Evolutionary conservation across 768 basidiomycete species (phyloP), one percentile per base, ranked within the genome.

Genomic region (Lentinula raphanica): DNA sequence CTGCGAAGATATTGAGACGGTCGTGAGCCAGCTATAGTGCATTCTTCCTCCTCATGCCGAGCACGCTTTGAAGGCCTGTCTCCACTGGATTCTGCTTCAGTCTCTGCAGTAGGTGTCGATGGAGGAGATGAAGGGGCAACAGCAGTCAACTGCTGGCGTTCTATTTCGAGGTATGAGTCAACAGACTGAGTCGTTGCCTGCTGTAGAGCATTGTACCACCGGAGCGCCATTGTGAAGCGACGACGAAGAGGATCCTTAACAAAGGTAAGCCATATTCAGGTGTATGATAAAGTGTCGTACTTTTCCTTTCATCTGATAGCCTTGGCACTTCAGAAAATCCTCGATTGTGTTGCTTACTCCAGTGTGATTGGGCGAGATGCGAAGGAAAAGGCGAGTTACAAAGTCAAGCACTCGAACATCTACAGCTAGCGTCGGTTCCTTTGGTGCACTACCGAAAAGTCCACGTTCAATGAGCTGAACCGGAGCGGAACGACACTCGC

Each of bases 121-220:
- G 36, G 17, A 17, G 36, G 17, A 38, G 36, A 17, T 38, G 36
- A 17, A 38, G 36, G 36, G 9, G 36, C n/a, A n/a, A n/a, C n/a
- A 38, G 36, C 36, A 8, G 36, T 38, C 36, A 17, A 17, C 36
- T n/a, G 17, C 36, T 38, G 36, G 36, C 8, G 36, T 38, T n/a
- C n/a, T n/a, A n/a, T n/a, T n/a, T n/a, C n/a, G n/a, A n/a, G n/a
- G n/a, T n/a, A n/a, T n/a, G 25, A 1, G 42, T 58, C 4, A 31
- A 25, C 28, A 61, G 35, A 2, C 27, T 28, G 1, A 66, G n/a
- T n/a, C n/a, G n/a, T n/a, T n/a, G n/a, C n/a, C n/a, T n/a, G n/a
- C n/a, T n/a, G n/a, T n/a, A n/a, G 40, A 11, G n/a, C 59, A 23
- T 55, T 50, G 49, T 66, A 70, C 68, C 67, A 72, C 21, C 63